These are phyloP conservation scores for Colletotrichum navitas DNA, from an alignment of 2,329 filamentous ascomycete genomes.

Conservation along the genomic window DNA sequence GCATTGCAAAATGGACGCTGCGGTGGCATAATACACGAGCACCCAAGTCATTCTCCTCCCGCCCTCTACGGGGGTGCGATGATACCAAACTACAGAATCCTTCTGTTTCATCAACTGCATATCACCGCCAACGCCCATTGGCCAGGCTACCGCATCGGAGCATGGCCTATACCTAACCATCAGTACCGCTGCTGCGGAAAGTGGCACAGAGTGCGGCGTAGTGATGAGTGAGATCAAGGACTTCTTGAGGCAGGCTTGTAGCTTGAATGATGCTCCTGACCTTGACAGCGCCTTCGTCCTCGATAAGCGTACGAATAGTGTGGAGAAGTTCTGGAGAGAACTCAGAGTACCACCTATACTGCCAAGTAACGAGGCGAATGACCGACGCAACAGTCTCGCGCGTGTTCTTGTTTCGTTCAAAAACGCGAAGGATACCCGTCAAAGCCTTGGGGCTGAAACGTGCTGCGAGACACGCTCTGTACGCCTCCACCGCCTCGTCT, in stretches of 20 bases:
- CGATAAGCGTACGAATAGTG: constrained; percentile 91
- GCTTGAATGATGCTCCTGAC: constrained; percentile 97
- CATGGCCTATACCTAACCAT: constrained; percentile 68
- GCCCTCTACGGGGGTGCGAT: constrained; percentile 15
- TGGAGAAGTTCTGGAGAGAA: constrained; percentile 93
- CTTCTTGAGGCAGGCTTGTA: constrained; percentile 91
- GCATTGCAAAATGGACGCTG: constrained; percentile 24
- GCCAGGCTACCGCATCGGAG: not conserved
- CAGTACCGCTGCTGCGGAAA: constrained; percentile 93
- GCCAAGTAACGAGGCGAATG: constrained; percentile 95
- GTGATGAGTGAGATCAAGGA: constrained; percentile 94
- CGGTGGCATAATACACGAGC: constrained; percentile 21
- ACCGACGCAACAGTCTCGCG: constrained; percentile 86
- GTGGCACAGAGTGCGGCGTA: constrained; percentile 95
- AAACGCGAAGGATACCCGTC: constrained; percentile 83
- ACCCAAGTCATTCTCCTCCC: constrained; percentile 24
- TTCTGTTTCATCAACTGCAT: constrained; percentile 14
- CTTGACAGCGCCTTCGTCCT: constrained; percentile 97
- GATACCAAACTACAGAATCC: constrained; percentile 18
- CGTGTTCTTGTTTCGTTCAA: constrained; percentile 83
- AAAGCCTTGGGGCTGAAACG: constrained; percentile 96
- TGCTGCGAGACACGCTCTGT: constrained; percentile 86
- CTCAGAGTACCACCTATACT: constrained; percentile 99
- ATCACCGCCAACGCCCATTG: not conserved
- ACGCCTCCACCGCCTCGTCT: constrained; percentile 93